Evolutionary conservation across 2,329 filamentous ascomycete genomes (phyloP).

Genomic region (Botrytis squamosa): DNA sequence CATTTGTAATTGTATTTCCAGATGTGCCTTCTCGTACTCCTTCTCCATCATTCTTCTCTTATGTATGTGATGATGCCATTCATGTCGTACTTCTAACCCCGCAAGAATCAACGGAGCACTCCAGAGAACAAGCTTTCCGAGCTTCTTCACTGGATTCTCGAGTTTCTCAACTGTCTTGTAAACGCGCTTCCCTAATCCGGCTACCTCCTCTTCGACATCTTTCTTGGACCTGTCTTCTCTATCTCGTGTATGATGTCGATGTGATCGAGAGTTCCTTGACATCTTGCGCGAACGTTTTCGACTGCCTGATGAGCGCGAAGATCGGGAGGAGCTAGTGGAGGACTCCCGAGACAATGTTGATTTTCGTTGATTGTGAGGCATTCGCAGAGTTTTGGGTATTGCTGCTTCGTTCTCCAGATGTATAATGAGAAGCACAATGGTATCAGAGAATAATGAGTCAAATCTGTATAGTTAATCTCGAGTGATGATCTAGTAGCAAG

Average conservation of each 20-base stretch:
- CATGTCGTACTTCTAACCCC: conserved; percentile 15
- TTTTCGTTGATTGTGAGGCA: conserved; percentile 3
- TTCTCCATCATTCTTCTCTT: conserved; percentile 22
- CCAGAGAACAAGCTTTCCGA: conserved; percentile 20
- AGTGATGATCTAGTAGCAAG: neutral
- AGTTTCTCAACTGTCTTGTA: conserved; percentile 14
- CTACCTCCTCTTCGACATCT: neutral
- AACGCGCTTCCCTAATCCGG: neutral
- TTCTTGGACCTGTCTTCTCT: neutral
- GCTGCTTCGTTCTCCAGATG: neutral
- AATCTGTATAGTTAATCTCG: neutral
- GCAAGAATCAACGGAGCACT: conserved; percentile 14
- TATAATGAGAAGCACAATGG: neutral
- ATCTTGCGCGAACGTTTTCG: neutral
- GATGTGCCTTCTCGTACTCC: conserved; percentile 22
- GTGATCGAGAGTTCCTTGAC: neutral
- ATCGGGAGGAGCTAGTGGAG: conserved; percentile 5
- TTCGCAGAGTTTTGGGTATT: neutral
- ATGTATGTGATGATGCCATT: conserved; percentile 19
- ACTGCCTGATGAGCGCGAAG: neutral
- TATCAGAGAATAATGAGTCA: neutral
- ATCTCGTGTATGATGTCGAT: neutral
- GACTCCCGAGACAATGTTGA: conserved; percentile 7
- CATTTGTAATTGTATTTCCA: conserved; percentile 19
- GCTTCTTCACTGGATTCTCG: conserved; percentile 19